Percentiles rank a stretch among this genome's conserved stretches.
Evolutionary conservation across 2,329 filamentous ascomycete genomes (phyloP).

Genomic region (Hymenoscyphus repandus): DNA sequence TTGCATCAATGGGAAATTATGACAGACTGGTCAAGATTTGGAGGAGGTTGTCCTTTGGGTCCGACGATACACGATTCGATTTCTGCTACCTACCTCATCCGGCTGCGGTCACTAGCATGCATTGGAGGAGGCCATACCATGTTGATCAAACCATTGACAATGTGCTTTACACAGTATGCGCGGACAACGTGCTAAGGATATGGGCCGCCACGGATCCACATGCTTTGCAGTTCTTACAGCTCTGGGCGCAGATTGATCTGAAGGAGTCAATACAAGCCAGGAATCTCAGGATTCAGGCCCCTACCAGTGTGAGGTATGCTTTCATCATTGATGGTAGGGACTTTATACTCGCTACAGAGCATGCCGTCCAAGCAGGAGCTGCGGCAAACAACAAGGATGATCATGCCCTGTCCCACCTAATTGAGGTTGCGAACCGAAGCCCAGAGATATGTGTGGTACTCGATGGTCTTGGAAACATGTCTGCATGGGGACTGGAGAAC

Average conservation of each 20-base stretch:
- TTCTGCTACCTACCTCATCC: conserved; percentile 88
- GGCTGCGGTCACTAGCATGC: conserved; percentile 68
- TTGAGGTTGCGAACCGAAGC: conserved; percentile 76
- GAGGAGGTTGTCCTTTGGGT: conserved; percentile 79
- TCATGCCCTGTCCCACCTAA: conserved; percentile 74
- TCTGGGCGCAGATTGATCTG: conserved; percentile 80
- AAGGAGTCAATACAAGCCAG: conserved; percentile 56
- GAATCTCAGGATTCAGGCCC: conserved; percentile 11
- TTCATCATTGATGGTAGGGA: conserved; percentile 81
- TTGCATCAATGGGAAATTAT: conserved; percentile 72
- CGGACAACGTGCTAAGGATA: conserved; percentile 73
- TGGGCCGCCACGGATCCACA: conserved; percentile 76
- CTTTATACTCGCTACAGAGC: conserved; percentile 71
- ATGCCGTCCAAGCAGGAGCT: conserved; percentile 58
- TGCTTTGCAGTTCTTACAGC: conserved; percentile 64
- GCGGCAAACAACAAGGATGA: conserved; percentile 50
- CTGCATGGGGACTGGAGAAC: conserved; percentile 88
- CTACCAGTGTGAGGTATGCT: conserved; percentile 52
- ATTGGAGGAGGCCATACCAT: conserved; percentile 79
- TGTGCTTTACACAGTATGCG: conserved; percentile 83
- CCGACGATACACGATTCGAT: conserved; percentile 81
- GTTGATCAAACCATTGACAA: conserved; percentile 76
- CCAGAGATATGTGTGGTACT: conserved; percentile 85
- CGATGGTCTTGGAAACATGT: conserved; percentile 80
- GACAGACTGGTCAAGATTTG: conserved; percentile 90